phyloP scores from a whole-genome alignment of 108 stramenopile genomes.

The Discostella stelligeroides region DNA sequence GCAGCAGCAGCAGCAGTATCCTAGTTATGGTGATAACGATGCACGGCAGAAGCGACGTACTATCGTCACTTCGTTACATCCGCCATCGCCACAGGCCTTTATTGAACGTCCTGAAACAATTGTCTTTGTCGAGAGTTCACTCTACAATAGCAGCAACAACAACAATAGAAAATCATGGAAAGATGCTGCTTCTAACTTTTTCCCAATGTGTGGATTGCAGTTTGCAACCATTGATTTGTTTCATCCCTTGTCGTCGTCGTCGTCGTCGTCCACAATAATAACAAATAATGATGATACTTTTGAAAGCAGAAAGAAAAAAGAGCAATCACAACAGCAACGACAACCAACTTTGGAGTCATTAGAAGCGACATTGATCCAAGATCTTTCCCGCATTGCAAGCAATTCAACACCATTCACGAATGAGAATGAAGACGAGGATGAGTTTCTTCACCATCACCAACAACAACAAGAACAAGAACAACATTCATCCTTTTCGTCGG shows the following conservation, averaged over 20 bases:
- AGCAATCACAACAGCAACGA: neutral
- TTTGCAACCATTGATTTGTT: constrained; percentile 26
- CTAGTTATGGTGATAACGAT: too few relatives aligned
- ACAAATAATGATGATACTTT: too few relatives aligned
- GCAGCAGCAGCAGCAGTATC: too few relatives aligned
- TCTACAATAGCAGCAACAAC: constrained; percentile 26
- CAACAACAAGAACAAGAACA: too few relatives aligned
- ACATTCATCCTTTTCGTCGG: constrained; percentile 24
- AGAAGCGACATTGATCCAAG: constrained; percentile 20
- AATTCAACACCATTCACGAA: too few relatives aligned
- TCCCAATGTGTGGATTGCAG: constrained; percentile 23
- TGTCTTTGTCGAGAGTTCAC: constrained; percentile 24
- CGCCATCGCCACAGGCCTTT: too few relatives aligned
- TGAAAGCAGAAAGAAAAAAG: too few relatives aligned
- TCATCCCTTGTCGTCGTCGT: neutral
- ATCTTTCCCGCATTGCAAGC: neutral
- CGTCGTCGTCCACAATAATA: too few relatives aligned
- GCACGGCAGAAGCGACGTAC: too few relatives aligned
- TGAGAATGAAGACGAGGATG: neutral
- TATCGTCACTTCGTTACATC: too few relatives aligned
- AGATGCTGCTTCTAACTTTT: constrained; percentile 17
- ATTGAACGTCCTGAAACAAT: constrained; percentile 37
- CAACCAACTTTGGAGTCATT: constrained; percentile 5
- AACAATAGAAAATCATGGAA: constrained; percentile 32
- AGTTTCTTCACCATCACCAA: too few relatives aligned